Conservation (phyloP, 2,329 filamentous ascomycete genomes). For the Xylaria arbuscula region DNA sequence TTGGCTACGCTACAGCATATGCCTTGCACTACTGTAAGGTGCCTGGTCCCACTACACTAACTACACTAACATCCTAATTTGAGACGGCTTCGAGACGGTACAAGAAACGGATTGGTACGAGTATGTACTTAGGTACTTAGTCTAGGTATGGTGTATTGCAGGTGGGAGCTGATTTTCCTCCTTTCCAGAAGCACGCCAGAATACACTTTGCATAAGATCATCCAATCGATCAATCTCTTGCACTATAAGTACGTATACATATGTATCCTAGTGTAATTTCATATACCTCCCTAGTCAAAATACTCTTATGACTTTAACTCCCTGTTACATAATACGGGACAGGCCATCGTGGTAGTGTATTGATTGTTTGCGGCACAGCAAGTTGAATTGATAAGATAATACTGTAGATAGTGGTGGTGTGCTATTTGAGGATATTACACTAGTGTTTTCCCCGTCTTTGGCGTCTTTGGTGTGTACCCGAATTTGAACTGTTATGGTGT, state of each 20-base stretch:
- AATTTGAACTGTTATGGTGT: not conserved
- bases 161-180: no score
- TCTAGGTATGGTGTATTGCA: no score
- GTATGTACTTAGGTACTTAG: not conserved
- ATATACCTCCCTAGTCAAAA: no score
- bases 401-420: not conserved
- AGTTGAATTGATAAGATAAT: not conserved
- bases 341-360: not conserved
- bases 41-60: not conserved
- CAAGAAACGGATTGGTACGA: not conserved
- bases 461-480: conserved; percentile 12
- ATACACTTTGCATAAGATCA: not conserved
- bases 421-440: conserved; percentile 8
- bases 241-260: no score
- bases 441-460: conserved; percentile 15
- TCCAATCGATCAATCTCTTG: no score
- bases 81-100: not conserved
- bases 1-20: not conserved
- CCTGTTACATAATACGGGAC: not conserved
- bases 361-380: not conserved
- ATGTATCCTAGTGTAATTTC: no score
- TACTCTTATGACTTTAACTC: not conserved
- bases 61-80: not conserved
- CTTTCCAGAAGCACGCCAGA: not conserved
- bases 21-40: conserved; percentile 2